phyloP scores from a whole-genome alignment of 2,329 filamentous ascomycete species.

The Colletotrichum sp. region DNA sequence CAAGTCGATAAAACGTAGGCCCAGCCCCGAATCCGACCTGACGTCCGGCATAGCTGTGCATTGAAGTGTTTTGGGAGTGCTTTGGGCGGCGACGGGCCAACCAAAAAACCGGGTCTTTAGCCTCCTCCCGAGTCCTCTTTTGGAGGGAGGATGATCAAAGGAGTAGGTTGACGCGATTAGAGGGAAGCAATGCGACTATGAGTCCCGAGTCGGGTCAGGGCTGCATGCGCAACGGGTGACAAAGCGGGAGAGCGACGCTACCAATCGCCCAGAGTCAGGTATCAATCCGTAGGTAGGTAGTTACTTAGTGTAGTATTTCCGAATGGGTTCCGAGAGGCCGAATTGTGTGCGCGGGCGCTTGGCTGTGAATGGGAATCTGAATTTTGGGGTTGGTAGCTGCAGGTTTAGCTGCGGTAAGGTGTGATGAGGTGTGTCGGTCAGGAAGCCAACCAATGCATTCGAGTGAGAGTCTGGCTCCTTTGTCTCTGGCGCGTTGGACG shows the following conservation, averaged over 20 bases:
- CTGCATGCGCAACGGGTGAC: conserved; percentile 8
- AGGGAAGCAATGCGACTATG: conserved; percentile 1
- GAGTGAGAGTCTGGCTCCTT: not conserved
- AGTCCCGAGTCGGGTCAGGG: not conserved
- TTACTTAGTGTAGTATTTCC: conserved; percentile 6
- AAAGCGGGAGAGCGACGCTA: not conserved
- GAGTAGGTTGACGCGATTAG: conserved; percentile 4
- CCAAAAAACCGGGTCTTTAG: conserved; percentile 19
- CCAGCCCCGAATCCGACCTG: conserved; percentile 23
- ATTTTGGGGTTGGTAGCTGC: conserved; percentile 1
- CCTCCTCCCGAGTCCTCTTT: conserved; percentile 1
- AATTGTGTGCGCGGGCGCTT: not conserved
- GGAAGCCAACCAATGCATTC: conserved; percentile 15
- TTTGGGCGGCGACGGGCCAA: conserved; percentile 16
- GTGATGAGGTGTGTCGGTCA: conserved; percentile 15
- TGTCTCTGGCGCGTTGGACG: conserved; percentile 18
- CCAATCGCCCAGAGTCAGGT: not conserved
- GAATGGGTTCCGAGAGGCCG: conserved; percentile 8
- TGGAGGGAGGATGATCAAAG: not conserved
- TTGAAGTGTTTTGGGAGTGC: conserved; percentile 6
- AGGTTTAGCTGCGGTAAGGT: not conserved
- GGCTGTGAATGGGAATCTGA: not conserved
- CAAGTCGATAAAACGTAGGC: conserved; percentile 21
- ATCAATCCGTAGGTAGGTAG: not conserved
- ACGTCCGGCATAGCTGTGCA: conserved; percentile 17